phyloP scores from a whole-genome alignment of 2,329 filamentous ascomycete genomes.

The Coniochaeta prunicola region DNA sequence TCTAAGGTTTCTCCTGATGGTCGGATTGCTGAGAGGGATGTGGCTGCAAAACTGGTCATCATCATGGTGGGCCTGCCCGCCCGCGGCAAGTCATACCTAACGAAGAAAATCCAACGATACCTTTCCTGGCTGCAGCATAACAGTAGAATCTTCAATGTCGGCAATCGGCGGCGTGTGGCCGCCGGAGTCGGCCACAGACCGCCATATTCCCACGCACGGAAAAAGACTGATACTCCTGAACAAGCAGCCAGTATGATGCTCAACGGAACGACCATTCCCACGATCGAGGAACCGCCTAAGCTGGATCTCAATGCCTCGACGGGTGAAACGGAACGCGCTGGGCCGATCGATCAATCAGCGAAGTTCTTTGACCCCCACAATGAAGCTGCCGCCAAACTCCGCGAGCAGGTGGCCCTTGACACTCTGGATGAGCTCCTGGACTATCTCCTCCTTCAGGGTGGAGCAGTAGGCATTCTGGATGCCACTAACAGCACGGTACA shows the following conservation, averaged over 20 bases:
- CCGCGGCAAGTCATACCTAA: conserved; percentile 96
- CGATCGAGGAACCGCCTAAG: conserved; percentile 29
- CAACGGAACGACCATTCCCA: conserved; percentile 33
- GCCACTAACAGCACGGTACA: conserved; percentile 94
- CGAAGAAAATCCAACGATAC: conserved; percentile 94
- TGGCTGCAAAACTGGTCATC: conserved; percentile 93
- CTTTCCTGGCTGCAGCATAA: conserved; percentile 97
- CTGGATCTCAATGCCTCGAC: conserved; percentile 26
- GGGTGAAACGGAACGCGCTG: conserved; percentile 14
- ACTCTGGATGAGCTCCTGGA: conserved; percentile 88
- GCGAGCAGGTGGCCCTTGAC: conserved; percentile 87
- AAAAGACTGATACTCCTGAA: conserved; percentile 17
- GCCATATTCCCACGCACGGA: conserved; percentile 4
- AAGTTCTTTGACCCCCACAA: conserved; percentile 93
- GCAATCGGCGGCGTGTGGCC: conserved; percentile 77
- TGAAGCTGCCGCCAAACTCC: conserved; percentile 68
- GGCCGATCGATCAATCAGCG: conserved; percentile 77
- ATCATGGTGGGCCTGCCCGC: conserved; percentile 97
- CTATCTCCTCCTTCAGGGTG: conserved; percentile 74
- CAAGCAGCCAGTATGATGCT: conserved; percentile 48
- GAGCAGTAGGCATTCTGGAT: conserved; percentile 90
- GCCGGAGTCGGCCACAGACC: conserved; percentile 43
- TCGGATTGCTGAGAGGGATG: conserved; percentile 85
- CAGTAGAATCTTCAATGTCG: conserved; percentile 94
- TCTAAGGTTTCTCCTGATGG: conserved; percentile 95